These are phyloP conservation scores for Magnaporthales sp. DNA, from an alignment of 2,329 filamentous ascomycete species.

Conservation along the genomic window DNA sequence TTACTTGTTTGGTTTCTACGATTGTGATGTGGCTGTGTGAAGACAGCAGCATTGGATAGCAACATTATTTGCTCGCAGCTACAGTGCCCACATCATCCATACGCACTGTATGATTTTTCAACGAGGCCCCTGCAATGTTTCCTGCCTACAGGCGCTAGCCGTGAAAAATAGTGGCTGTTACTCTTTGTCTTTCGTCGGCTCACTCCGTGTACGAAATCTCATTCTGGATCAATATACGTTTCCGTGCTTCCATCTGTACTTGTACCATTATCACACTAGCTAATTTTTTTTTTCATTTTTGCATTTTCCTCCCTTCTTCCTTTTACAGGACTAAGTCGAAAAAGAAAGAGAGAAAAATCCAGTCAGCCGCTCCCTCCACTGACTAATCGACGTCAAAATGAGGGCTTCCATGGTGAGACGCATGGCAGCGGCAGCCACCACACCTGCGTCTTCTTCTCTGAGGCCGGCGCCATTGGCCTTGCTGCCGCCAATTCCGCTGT, in stretches of 20 bases:
- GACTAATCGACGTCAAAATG: not conserved
- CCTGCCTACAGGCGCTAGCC: not conserved
- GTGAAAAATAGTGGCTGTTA: not conserved
- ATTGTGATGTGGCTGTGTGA: not conserved
- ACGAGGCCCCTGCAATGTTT: not conserved
- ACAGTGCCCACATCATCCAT: not conserved
- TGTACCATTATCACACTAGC: not conserved
- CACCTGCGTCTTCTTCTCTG: conserved; percentile 16
- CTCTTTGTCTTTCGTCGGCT: not conserved
- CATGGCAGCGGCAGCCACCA: conserved; percentile 6
- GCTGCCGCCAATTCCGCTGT: conserved; percentile 80
- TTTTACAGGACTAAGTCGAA: no score
- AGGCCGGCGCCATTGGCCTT: conserved; percentile 50
- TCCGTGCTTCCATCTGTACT: not conserved
- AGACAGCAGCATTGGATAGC: not conserved
- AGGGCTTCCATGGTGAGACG: not conserved
- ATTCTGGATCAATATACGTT: not conserved
- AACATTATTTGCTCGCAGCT: not conserved
- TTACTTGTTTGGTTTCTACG: not conserved
- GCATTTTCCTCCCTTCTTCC: not conserved
- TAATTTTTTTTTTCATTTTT: not conserved
- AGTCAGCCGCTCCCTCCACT: not conserved
- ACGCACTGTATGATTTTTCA: not conserved
- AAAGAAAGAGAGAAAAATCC: no score
- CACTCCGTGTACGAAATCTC: not conserved